Base-by-base conservation (phyloP, 1,284 basidiomycete species). In the Moesziomyces globuligerus region DNA sequence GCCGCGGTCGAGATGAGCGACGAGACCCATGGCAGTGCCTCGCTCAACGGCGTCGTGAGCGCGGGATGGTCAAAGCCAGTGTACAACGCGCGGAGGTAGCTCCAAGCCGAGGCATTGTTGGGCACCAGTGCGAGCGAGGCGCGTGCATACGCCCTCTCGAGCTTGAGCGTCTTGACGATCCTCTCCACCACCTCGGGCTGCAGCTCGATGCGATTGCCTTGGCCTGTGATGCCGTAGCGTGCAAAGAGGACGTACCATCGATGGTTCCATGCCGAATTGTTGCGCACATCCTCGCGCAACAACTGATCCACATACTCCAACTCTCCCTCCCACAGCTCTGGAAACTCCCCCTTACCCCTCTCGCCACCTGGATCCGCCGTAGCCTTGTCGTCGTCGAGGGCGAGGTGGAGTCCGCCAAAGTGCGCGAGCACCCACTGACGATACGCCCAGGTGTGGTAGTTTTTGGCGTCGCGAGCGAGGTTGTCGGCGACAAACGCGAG, bases 231-330 rank as follows among this genome's bases (percentile, higher is more conserved):
- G n/a, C 60, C 60, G 38, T 45, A 60, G 1, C 67, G 55, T 4
- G 48, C 51, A 74, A 92, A 93, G n/a, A 90, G 86, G 48, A 93
- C 87, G 81, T 95, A 98, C 86, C 93, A 98, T 23, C 95, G 89
- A 85, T 98, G 96, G 81, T 95, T 93, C 95, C 95, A 99, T 15
- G 92, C 96, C 39, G 92, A 94, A 81, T 99, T 99, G 83, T 98
- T 99, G 75, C 94, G 85, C 36, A 95, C 86, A 82, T 99, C 95
- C 21, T 86, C 83, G 7, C 85, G 85, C 24, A 98, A 82, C 85
- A 97, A 87, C 53, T 83, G 81, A 67, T 94, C 90, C 48, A 91
- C 87, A 82, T 91, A 96, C 24, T 86, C 86, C 18, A 90, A 84
- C 83, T 98, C 95, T 13, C 86, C 87, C 0, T 80, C 83, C 94